Evolutionary conservation across 2,329 filamentous ascomycete genomes (phyloP), one percentile per base, ranked within the genome.

Genomic region (Fusarium azukiicola): DNA sequence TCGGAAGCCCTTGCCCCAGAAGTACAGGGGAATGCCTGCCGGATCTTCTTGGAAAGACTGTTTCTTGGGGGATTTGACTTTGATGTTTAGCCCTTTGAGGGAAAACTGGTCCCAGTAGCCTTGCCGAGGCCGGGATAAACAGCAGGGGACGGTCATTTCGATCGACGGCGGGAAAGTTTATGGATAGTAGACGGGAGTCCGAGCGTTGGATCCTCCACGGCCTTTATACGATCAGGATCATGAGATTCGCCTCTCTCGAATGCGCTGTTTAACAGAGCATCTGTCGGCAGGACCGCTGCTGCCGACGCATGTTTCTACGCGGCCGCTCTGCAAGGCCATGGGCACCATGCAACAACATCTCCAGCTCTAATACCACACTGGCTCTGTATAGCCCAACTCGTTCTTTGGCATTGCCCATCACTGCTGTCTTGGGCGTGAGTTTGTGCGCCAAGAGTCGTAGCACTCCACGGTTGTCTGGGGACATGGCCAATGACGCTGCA

Each of bases 81-180:
- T 79, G 42, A 81, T 73, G 58, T 81, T 81, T 73, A 81, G 69
- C 72, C 73, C 79, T 9, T 69, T 76, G 67, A 81, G 80, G 68
- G 79, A 75, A 77, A 81, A 80, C 69, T 81, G 79, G 50, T 67
- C 61, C 80, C 80, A 81, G 69, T 81, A 80, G 71, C 61, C 71
- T 56, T 77, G 71, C 50, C 71, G 75, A 74, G 76, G 78, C 80
- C 72, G 75, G 78, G 78, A 64, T 70, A 79, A 50, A 68, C 79
- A 81, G 61, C 40, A 77, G 32, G 71, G 78, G 64, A 52, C 56
- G 16, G 72, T 72, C 80, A 81, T 81, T 81, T 73, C 67, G 80
- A 81, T 81, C 79, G 76, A 67, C 79, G 73, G 72, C 49, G 69
- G 64, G 67, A 76, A 79, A 74, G 73, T 74, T 66, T 46, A 63